Base-by-base conservation (phyloP, 306 rosid species). In the Glycine latifolia region DNA sequence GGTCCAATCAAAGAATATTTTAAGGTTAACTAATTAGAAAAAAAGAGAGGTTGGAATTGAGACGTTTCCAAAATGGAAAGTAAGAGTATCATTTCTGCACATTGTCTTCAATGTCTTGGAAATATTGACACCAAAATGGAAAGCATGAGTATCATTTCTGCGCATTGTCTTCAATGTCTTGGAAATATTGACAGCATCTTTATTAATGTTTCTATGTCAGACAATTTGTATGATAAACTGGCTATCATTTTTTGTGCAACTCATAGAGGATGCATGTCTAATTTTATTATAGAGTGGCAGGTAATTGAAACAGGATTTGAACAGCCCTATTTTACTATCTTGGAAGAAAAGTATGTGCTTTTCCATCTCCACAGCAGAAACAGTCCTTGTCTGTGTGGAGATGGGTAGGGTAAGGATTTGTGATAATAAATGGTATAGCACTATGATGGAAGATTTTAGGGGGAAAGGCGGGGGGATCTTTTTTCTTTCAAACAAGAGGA, bases 371-470 rank as follows among this genome's bases (percentile, higher is more conserved):
- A 43, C 47, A 43, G 47, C 47, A 43, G 47, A 43, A 43, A 43
- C 47, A 5, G 47, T 43, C 47, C 8, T 33, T 49, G 16, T 60
- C 50, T 8, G 6, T 70, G n/a, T 69, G 13, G 70, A 10, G 41
- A 59, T 37, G 49, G 39, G 47, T 39, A 17, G 35, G 67, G 44
- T 66, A 53, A 47, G 39, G 72, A 75, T 75, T 82, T 75, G 77
- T 67, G 15, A 59, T 49, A 59, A 59, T 44, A 17, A 59, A 59
- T 58, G 43, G 10, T 65, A 13, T 11, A 31, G 8, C 47, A 43
- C 47, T 43, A 6, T 43, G 8, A 77, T 55, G 67, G 48, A 60
- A 47, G 35, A 17, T 17, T 71, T 71, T 4, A 61, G 26, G 71
- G 60, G 47, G 47, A 43, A 6, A 71, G 46, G 26, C 37, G 2